These are phyloP conservation scores for Candida chauliodis DNA, from an alignment of 805 yeast genomes.

Conservation along the genomic window DNA sequence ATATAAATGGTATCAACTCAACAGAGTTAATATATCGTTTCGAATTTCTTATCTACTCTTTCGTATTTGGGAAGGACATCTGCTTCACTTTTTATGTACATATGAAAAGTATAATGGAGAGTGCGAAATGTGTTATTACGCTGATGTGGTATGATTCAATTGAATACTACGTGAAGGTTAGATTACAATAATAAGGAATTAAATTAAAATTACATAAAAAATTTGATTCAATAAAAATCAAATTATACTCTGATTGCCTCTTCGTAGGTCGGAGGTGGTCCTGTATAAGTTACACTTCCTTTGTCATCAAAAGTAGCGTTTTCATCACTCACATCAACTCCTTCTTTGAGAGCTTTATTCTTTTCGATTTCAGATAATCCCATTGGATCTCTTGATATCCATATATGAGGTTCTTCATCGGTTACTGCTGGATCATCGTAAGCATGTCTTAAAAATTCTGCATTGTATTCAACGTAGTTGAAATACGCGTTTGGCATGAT, in stretches of 20 bases:
- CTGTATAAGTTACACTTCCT: conserved; percentile 50
- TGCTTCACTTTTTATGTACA: too few relatives aligned
- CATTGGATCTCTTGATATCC: conserved; percentile 68
- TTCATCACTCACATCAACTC: conserved; percentile 53
- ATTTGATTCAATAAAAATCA: too few relatives aligned
- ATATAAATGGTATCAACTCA: too few relatives aligned
- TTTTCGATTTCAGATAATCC: conserved; percentile 64
- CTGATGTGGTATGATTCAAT: too few relatives aligned
- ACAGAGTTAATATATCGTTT: too few relatives aligned
- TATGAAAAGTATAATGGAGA: too few relatives aligned
- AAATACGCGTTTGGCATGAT: conserved; percentile 40
- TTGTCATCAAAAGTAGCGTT: conserved; percentile 58
- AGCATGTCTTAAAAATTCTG: conserved; percentile 37
- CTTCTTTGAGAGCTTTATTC: conserved; percentile 49
- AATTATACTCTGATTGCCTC: conserved; percentile 38
- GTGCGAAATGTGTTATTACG: too few relatives aligned
- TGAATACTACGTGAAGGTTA: too few relatives aligned
- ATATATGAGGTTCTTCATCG: conserved; percentile 58
- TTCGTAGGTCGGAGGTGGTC: conserved; percentile 71
- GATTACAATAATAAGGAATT: too few relatives aligned
- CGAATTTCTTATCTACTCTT: too few relatives aligned
- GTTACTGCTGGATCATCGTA: conserved; percentile 56
- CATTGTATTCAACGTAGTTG: conserved; percentile 39
- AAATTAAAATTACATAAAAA: too few relatives aligned
- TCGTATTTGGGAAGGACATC: too few relatives aligned